Base-by-base conservation (phyloP, 306 rosid species). In the Castanospermum australe region DNA sequence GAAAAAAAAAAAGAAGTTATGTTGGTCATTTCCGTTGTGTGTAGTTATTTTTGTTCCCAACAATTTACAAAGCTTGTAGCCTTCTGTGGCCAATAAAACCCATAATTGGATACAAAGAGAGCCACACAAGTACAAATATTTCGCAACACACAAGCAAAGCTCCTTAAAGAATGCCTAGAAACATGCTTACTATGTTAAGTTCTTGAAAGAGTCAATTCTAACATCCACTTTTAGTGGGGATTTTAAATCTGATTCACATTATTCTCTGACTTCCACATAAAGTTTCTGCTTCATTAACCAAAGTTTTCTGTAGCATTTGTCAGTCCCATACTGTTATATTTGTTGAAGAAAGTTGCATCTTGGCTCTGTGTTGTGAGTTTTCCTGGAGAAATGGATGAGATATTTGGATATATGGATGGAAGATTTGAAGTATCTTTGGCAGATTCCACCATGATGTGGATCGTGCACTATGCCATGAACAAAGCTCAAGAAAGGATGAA, bases 381-480 rank as follows among this genome's bases (percentile, higher is more conserved):
- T 42, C 18, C 7, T 2, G 35, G 2, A 47, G 15, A 55, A 81
- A 89, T 90, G 96, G 90, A 90, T 59, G 88, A 87, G 60, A 70
- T 85, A 51, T 89, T 89, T 47, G 85, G 88, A 35, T 82, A 76
- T 4, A 77, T 86, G 59, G 87, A 85, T 66, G 93, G 81, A 22
- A 83, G 55, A 17, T 79, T 50, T 2, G 90, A 83, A 54, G 82
- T 89, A 17, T 91, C 94, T 13, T 69, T 91, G 25, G 86, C 87
- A 67, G 97, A 93, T 79, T 95, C 97, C n/a, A 90, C 97, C 21
- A 91, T 93, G 98, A 91, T 95, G 97, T 73, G 85, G 78, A 93
- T 95, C 0, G 96, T 91, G 54, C 94, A 93, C 45, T 66, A 66
- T 18, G 96, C 94, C 5, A 95, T 91, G 98, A 90, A 95, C 80